phyloP scores from a whole-genome alignment of 2,329 filamentous ascomycete species.

The Diplocarpon rosae region DNA sequence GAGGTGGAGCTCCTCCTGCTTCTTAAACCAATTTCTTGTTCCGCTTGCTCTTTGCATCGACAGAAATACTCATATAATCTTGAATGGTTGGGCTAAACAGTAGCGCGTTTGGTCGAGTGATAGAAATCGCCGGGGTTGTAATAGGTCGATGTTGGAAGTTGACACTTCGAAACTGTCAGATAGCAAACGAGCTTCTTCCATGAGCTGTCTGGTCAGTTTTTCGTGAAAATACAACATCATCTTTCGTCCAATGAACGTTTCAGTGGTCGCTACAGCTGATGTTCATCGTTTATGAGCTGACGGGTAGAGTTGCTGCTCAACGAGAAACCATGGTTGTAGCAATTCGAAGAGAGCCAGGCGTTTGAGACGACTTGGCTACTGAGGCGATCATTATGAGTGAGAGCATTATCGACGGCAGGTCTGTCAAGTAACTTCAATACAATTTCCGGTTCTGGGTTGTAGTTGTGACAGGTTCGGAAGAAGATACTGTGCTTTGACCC shows the following conservation, averaged over 20 bases:
- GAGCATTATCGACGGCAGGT: too few species aligned
- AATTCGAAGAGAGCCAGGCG: too few species aligned
- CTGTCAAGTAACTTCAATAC: too few species aligned
- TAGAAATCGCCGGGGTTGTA: constrained; percentile 35
- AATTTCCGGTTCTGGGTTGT: too few species aligned
- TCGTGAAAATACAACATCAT: constrained; percentile 12
- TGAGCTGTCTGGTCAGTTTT: constrained; percentile 16
- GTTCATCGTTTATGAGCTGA: too few species aligned
- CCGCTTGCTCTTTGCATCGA: constrained; percentile 28
- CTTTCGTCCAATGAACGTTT: neutral
- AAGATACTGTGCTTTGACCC: too few species aligned
- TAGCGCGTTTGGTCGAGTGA: constrained; percentile 39
- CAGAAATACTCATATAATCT: constrained; percentile 25
- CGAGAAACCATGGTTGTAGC: too few species aligned
- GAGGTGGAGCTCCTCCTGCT: constrained; percentile 58
- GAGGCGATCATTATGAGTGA: too few species aligned
- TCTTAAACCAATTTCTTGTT: constrained; percentile 24
- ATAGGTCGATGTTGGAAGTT: constrained; percentile 35
- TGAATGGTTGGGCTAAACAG: constrained; percentile 34
- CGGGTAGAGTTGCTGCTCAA: too few species aligned
- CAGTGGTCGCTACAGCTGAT: neutral
- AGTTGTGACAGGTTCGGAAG: too few species aligned
- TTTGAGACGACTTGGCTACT: too few species aligned
- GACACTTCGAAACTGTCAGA: constrained; percentile 31
- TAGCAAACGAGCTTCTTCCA: constrained; percentile 30